Base-by-base conservation (phyloP, 176 grass and related monocot species). In the Typha latifolia region DNA sequence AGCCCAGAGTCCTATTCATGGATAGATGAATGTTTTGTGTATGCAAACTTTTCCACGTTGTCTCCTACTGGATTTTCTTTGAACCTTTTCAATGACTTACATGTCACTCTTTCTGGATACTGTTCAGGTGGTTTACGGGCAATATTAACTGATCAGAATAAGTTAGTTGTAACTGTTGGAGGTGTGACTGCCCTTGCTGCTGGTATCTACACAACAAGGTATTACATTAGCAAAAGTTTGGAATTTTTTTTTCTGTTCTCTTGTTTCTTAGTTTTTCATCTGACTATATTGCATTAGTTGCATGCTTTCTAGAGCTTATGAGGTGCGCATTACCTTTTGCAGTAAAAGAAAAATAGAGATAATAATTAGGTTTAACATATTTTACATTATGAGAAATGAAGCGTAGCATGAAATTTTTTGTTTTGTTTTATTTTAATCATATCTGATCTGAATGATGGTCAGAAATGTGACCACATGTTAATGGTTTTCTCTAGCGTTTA, bases 101-200 rank as follows among this genome's bases (percentile, higher is more conserved):
- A 20, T 73, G 14, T 20, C 14, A 34, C 15, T 20, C 21, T 4
- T 61, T 49, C 34, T 3, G 29, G 43, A 48, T 59, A 32, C 15
- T 68, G 47, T 81, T 66, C 75, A 97, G 94, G 78, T 81, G 94
- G 94, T 75, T 53, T 97, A 50, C 83, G 72, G 16, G 80, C 83
- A 49, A 90, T 97, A 82, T 86, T 97, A 62, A 97, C 94, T 75
- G 89, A 97, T 71, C 94, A 97, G 72, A 85, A 92, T 74, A 97
- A 92, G 81, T 82, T 97, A 79, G 78, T 73, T 18, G 85, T 93
- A 73, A 86, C 83, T 62, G 94, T 97, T 67, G 89, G 78, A 43
- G 94, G 94, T 74, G 23, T 72, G 69, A 97, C 88, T 34, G 94
- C 83, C 78, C 83, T 97, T 82, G 94, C 94, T 75, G 76, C 73